Evolutionary conservation across 805 yeast genomes (phyloP), one percentile per base, ranked within the genome.

Genomic region (Starmerella etchellsii): DNA sequence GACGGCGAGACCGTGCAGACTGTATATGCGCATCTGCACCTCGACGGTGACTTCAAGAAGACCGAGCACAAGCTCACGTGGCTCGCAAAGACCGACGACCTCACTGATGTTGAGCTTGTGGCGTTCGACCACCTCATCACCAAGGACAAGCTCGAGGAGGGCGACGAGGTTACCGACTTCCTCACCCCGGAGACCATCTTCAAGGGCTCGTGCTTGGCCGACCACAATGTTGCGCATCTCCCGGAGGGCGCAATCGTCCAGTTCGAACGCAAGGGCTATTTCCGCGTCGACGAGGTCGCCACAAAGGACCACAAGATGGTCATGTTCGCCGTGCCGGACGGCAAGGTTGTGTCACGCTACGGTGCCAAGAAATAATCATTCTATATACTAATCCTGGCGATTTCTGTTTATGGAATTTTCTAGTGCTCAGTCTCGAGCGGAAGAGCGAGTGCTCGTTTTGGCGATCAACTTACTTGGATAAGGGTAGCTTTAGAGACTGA

Each of bases 191-290:
- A 76, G 52, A 84, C 96, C 31, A 88, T 81, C 62, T 85, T 88
- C 74, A 80, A 71, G 55, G 66, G 83, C 35, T 58, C 67, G 32
- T 95, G 88, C 23, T 54, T 72, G 51, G 96, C 83, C 51, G 97
- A 88, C 60, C 59, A 74, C 47, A 87, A 85, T 58, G 73, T 87
- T 48, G 71, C 71, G 56, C 64, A 70, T 39, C 70, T 88, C 72
- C 77, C 81, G 67, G 79, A 68, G 52, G 95, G 94, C 50, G 95
- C 83, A 52, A 69, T 87, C 43, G 76, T 88, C 53, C 97, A 88
- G 67, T 85, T 88, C 52, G 97, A 88, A 67, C 81, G 97, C 70
- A 88, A 88, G 69, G 97, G 97, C 54, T 88, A 84, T 71, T 88
- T 66, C 75, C 75, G 91, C 60, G 69, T 87, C 46, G 97, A 88